These are phyloP conservation scores for Pestalotiopsis sp. DNA, from an alignment of 2,329 filamentous ascomycete species.

Conservation along the genomic window DNA sequence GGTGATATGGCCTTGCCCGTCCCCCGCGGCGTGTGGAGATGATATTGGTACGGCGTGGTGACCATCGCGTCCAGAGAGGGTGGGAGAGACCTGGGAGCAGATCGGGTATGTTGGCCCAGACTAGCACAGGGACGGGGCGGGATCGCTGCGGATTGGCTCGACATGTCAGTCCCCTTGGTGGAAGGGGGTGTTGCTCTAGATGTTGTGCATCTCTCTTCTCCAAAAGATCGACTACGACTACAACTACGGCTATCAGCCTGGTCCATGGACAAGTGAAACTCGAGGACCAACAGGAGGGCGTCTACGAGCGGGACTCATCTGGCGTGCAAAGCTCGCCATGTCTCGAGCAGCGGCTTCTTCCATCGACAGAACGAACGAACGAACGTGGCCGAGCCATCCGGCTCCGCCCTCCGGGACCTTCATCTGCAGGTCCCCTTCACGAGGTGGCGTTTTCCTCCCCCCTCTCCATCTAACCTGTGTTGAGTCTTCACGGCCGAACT, in stretches of 20 bases:
- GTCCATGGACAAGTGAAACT: background rate
- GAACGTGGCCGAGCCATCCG: background rate
- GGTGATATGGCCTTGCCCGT: background rate
- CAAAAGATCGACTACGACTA: background rate
- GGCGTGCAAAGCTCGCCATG: background rate
- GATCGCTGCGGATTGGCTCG: no score
- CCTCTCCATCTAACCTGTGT: background rate
- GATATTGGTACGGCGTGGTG: background rate
- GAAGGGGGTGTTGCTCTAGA: background rate
- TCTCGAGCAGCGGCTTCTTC: background rate
- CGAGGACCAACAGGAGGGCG: background rate
- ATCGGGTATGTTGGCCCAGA: background rate
- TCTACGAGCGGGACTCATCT: background rate
- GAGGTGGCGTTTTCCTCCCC: background rate
- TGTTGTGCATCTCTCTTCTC: background rate
- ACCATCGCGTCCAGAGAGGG: background rate
- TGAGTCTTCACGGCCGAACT: background rate
- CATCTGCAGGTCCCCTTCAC: background rate
- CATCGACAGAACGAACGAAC: background rate
- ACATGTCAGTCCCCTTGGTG: background rate
- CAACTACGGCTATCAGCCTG: background rate
- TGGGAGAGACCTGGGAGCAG: background rate
- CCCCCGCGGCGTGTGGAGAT: background rate
- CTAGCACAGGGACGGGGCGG: background rate
- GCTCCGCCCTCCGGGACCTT: background rate